A percentile compares a stretch with the other conserved stretches of the same genome.
Conservation (phyloP, 148 eudicot genomes). For the Arctostaphylos glauca region DNA sequence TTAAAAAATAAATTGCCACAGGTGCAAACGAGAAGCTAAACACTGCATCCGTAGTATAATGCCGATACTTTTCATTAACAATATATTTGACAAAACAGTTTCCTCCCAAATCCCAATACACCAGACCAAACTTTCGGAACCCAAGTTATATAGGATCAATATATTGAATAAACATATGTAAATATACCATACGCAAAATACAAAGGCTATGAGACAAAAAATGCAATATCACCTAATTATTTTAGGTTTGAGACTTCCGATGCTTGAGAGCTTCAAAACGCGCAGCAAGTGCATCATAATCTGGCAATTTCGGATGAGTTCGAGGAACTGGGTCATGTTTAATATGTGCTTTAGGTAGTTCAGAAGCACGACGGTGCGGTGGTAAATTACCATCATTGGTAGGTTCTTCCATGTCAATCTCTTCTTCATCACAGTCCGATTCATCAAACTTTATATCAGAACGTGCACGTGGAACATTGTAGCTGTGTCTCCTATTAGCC, state of each 20-base stretch:
- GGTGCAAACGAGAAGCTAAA: neutral
- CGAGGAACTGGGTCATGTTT: slow-evolving; percentile 30
- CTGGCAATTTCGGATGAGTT: slow-evolving; percentile 87
- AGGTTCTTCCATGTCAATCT: slow-evolving; percentile 40
- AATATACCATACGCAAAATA: neutral
- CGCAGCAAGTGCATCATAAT: slow-evolving; percentile 77
- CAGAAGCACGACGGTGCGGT: slow-evolving; percentile 41
- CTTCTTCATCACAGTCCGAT: slow-evolving; percentile 69
- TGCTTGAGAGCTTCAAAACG: slow-evolving; percentile 87
- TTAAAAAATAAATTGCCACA: too few relatives aligned
- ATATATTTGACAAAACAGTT: neutral
- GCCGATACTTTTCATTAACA: neutral
- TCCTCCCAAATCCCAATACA: neutral
- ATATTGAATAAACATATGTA: neutral
- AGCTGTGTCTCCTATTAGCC: slow-evolving; percentile 51
- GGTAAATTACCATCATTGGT: slow-evolving; percentile 22
- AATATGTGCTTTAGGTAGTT: slow-evolving; percentile 18
- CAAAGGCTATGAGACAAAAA: neutral
- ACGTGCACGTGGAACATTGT: slow-evolving; percentile 40
- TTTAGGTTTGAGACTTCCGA: slow-evolving; percentile 35
- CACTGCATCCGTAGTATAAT: neutral
- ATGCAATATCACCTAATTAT: neutral
- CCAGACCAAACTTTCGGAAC: neutral
- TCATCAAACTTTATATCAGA: slow-evolving; percentile 73
- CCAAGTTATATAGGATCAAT: neutral